phyloP scores from a whole-genome alignment of 1,284 basidiomycete genomes.

The Apiotrichum domesticum region DNA sequence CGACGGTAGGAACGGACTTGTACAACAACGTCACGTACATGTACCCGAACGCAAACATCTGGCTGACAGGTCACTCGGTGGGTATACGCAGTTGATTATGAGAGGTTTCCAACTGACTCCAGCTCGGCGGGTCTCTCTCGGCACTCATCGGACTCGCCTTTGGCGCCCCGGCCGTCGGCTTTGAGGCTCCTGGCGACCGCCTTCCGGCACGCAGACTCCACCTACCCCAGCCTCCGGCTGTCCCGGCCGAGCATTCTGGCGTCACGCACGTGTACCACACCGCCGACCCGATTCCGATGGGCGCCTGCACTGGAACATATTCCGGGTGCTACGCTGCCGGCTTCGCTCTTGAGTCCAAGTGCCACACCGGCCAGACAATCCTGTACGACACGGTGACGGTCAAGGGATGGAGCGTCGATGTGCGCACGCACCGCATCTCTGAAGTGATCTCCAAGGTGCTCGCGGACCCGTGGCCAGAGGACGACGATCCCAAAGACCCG shows the following conservation, averaged over 20 bases:
- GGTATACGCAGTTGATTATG: slow-evolving; percentile 7
- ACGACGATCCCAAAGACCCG: slow-evolving; percentile 19
- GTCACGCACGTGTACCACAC: slow-evolving; percentile 56
- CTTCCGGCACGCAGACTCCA: slow-evolving; percentile 80
- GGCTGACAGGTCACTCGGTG: slow-evolving; percentile 81
- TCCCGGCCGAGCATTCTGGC: slow-evolving; percentile 40
- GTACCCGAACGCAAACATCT: slow-evolving; percentile 88
- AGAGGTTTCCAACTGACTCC: not conserved
- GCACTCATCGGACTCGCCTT: slow-evolving; percentile 86
- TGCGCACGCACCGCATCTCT: slow-evolving; percentile 71
- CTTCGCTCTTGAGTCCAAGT: slow-evolving; percentile 50
- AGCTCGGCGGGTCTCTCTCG: slow-evolving; percentile 76
- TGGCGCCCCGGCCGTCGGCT: slow-evolving; percentile 81
- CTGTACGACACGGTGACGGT: slow-evolving; percentile 82
- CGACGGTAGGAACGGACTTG: slow-evolving; percentile 66
- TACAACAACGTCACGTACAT: slow-evolving; percentile 91
- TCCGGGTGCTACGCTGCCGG: slow-evolving; percentile 48
- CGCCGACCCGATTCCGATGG: slow-evolving; percentile 50
- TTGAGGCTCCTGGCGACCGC: slow-evolving; percentile 86
- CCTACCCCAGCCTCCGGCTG: slow-evolving; percentile 60
- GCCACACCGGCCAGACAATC: slow-evolving; percentile 77
- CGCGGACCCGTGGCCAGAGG: slow-evolving; percentile 61
- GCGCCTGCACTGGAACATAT: slow-evolving; percentile 48
- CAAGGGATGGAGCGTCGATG: slow-evolving; percentile 71
- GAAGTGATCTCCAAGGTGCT: slow-evolving; percentile 69